Conservation (phyloP, 2,329 filamentous ascomycete genomes). For the Pseudogymnoascus sp. region DNA sequence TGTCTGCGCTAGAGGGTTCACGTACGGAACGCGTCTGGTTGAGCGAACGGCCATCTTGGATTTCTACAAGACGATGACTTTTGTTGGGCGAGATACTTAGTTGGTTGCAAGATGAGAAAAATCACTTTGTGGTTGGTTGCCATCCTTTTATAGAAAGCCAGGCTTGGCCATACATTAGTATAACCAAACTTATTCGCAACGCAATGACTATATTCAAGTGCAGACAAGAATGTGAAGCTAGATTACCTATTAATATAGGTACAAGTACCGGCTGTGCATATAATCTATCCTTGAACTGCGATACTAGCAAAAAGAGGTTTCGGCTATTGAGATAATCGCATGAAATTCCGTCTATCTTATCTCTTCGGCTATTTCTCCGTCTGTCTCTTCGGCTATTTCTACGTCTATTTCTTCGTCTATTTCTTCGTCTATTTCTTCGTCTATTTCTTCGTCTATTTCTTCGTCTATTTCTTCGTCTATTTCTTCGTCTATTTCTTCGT, state of each 20-base stretch:
- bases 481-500: no score
- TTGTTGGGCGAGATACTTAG: not conserved
- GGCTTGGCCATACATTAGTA: not conserved
- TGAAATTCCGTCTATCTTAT: not conserved
- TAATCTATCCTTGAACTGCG: not conserved
- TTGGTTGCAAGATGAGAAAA: not conserved
- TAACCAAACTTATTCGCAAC: not conserved
- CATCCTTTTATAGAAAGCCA: not conserved
- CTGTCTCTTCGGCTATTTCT: not conserved
- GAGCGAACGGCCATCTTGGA: not conserved
- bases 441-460: no score
- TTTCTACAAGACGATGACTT: not conserved
- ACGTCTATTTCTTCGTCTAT: not conserved
- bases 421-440: not conserved
- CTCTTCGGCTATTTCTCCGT: not conserved
- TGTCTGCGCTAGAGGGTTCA: not conserved
- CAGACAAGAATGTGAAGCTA: not conserved
- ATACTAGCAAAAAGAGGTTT: not conserved
- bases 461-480: no score
- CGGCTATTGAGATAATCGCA: not conserved
- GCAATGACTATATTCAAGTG: not conserved
- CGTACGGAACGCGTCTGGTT: not conserved
- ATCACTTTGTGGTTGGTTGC: not conserved
- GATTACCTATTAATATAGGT: not conserved
- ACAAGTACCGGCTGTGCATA: not conserved